Base-by-base conservation (phyloP, 768 basidiomycete species). In the Naganishia antarctica region DNA sequence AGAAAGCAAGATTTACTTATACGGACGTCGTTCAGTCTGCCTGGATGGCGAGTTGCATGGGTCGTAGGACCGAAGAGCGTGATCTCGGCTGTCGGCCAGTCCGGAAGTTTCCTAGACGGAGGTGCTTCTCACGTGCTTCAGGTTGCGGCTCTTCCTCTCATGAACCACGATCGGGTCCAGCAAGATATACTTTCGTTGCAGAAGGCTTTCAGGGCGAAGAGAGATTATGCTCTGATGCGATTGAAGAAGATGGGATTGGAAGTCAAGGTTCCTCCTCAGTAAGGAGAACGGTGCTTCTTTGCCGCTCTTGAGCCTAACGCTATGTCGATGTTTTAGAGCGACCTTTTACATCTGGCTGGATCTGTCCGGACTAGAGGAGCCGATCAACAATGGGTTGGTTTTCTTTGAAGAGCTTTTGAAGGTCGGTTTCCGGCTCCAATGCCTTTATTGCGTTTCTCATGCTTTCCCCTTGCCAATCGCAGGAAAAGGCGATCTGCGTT, bases 271-370 rank as follows among this genome's bases (percentile, higher is more conserved):
- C 71, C 71, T 29, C 70, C 73, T 5, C 34, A 63, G 59, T 60
- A 47, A 44, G 59, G 2, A n/a, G n/a, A n/a, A n/a, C n/a, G n/a
- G n/a, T n/a, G n/a, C n/a, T n/a, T n/a, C n/a, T n/a, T n/a, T n/a
- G n/a, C n/a, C n/a, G n/a, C n/a, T n/a, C n/a, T n/a, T n/a, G n/a
- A n/a, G n/a, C n/a, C n/a, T n/a, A n/a, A n/a, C n/a, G n/a, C n/a
- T n/a, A 37, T 23, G 12, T 6, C 23, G 37, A 13, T 23, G 23
- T 11, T 4, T 3, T n/a, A 80, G 80, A 21, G 85, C 86, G 61
- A 96, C 93, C 2, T 97, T 96, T 79, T 96, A 97, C 78, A 85
- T 96, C 74, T 96, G 93, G 91, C 83, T 93, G 65, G 89, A 89
- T 79, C 81, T 94, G 23, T 86, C 86, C 74, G 81, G 81, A 61